These are phyloP conservation scores for Cordyceps tenuipes DNA, from an alignment of 2,329 filamentous ascomycete species.

Conservation along the genomic window DNA sequence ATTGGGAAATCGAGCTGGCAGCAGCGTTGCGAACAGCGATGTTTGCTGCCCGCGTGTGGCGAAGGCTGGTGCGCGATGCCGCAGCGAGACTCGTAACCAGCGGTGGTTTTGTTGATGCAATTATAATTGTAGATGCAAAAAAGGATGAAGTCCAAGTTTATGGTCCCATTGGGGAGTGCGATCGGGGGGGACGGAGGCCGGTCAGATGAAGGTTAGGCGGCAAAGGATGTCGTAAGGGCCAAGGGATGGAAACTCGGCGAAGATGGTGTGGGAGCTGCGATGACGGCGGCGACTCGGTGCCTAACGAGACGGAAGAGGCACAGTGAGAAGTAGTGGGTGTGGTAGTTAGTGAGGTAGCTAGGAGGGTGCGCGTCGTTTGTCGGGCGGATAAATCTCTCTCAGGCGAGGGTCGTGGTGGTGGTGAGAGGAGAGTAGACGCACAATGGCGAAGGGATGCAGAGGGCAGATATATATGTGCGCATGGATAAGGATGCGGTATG, in stretches of 20 bases:
- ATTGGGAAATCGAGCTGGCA: background rate
- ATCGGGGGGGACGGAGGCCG: background rate
- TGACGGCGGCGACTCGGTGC: conserved; percentile 12
- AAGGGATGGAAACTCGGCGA: background rate
- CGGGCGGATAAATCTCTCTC: background rate
- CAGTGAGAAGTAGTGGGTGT: background rate
- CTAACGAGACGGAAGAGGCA: conserved; percentile 1
- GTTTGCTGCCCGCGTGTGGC: background rate
- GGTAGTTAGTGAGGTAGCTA: background rate
- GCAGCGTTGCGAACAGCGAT: background rate
- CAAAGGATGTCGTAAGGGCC: conserved; percentile 7
- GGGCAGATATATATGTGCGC: background rate
- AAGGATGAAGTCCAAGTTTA: background rate
- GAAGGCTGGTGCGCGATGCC: background rate
- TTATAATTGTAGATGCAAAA: background rate
- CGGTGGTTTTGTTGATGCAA: background rate
- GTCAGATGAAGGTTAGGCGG: conserved; percentile 5
- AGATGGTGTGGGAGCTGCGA: conserved; percentile 6
- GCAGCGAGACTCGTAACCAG: background rate
- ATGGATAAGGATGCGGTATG: background rate
- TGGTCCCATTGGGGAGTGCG: background rate
- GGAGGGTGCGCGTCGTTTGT: background rate
- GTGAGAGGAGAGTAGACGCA: background rate
- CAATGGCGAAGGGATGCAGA: background rate
- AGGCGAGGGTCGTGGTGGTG: background rate